phyloP scores from a whole-genome alignment of 176 grass and related monocot species.

The Musa beccarii region DNA sequence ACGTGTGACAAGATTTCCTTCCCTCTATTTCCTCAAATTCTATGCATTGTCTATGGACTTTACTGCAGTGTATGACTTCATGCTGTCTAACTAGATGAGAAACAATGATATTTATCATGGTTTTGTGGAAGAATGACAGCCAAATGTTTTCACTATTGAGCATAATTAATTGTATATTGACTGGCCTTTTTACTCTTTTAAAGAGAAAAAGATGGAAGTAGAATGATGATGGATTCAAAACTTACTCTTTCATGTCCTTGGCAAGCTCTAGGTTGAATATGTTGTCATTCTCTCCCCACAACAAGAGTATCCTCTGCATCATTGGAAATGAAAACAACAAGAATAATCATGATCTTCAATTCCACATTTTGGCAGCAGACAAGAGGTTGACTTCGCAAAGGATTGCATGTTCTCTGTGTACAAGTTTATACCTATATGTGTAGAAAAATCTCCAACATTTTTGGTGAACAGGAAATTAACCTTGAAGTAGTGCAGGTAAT shows the following conservation, averaged over 20 bases:
- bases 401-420: not conserved
- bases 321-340: not conserved
- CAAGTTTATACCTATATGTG: not conserved
- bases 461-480: not conserved
- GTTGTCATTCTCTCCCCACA: constrained; percentile 91
- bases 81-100: too few relatives aligned
- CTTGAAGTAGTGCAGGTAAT: not conserved
- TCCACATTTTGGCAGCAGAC: not conserved
- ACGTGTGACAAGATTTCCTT: too few relatives aligned
- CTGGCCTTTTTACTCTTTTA: too few relatives aligned
- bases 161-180: too few relatives aligned
- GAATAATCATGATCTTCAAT: not conserved
- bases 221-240: not conserved
- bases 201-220: too few relatives aligned
- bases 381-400: too few relatives aligned
- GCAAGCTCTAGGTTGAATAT: constrained; percentile 73
- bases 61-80: too few relatives aligned
- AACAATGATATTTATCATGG: too few relatives aligned
- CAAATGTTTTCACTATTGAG: too few relatives aligned
- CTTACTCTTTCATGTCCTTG: constrained; percentile 76
- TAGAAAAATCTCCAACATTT: not conserved
- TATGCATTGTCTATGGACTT: too few relatives aligned
- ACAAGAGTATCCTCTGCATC: constrained; percentile 64
- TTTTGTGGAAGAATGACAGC: too few relatives aligned
- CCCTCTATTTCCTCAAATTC: too few relatives aligned